These are phyloP conservation scores for Phytophthora agathidicida DNA, from an alignment of 352 stramenopile genomes.

Conservation along the genomic window DNA sequence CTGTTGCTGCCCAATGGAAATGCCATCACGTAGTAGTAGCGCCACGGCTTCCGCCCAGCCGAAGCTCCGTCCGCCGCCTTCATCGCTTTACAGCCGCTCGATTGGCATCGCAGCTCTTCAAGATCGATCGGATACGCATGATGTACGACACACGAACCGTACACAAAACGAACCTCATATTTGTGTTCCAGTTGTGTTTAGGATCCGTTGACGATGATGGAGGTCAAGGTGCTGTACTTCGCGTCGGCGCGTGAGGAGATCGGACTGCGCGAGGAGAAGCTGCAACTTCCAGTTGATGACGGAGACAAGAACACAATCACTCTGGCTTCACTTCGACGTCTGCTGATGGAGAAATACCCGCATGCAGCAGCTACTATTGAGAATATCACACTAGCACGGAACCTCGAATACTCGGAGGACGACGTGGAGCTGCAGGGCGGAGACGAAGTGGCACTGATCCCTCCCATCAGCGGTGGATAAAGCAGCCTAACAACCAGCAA, in stretches of 20 bases:
- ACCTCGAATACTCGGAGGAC: constrained; percentile 74
- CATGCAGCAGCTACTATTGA: constrained; percentile 47
- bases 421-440: constrained; percentile 55
- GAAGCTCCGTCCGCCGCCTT: constrained; percentile 2
- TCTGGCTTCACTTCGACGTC: constrained; percentile 45
- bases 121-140: constrained; percentile 25
- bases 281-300: constrained; percentile 30
- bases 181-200: too few species aligned
- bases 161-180: too few species aligned
- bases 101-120: constrained; percentile 32
- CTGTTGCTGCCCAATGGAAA: constrained; percentile 42
- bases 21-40: constrained; percentile 69
- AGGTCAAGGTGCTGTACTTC: constrained; percentile 86
- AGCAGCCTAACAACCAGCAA: neutral
- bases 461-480: constrained; percentile 67
- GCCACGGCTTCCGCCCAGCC: constrained; percentile 61
- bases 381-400: constrained; percentile 70
- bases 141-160: constrained; percentile 11
- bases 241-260: constrained; percentile 75
- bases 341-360: constrained; percentile 60
- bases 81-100: constrained; percentile 11
- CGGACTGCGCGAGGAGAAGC: constrained; percentile 69
- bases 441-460: constrained; percentile 85
- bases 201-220: constrained; percentile 36
- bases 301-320: constrained; percentile 21